Conservation (phyloP, 2,329 filamentous ascomycete genomes). For the Colletotrichum sp. region DNA sequence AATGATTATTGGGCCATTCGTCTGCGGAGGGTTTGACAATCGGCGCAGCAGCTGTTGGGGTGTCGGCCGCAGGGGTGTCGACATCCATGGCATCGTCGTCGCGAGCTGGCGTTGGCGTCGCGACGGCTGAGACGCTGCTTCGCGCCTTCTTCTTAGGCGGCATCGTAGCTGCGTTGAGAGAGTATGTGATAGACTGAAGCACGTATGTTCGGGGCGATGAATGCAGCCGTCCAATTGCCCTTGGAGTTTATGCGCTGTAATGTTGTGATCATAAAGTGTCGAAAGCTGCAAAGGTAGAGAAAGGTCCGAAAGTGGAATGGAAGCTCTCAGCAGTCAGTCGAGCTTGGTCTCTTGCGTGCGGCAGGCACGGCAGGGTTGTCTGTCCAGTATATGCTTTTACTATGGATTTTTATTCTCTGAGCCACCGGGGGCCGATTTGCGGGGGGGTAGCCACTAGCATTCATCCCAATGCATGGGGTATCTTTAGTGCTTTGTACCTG, state of each 20-base stretch:
- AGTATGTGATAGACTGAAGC: neutral
- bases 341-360: neutral
- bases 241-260: neutral
- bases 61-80: constrained; percentile 61
- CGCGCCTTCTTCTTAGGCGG: constrained; percentile 73
- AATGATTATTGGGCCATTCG: constrained; percentile 66
- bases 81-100: constrained; percentile 67
- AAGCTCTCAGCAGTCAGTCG: neutral
- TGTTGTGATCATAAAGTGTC: neutral
- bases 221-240: neutral
- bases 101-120: constrained; percentile 57
- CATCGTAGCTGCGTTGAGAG: constrained; percentile 48
- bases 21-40: constrained; percentile 41
- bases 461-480: neutral
- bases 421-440: neutral
- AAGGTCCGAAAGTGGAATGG: neutral
- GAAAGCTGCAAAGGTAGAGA: neutral
- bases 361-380: neutral
- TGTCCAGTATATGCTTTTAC: neutral
- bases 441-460: neutral
- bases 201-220: neutral
- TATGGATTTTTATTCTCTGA: neutral
- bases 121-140: constrained; percentile 54
- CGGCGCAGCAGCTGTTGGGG: constrained; percentile 42
- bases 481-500: neutral